phyloP scores from a whole-genome alignment of 2,329 filamentous ascomycete species.

The Scopulariopsis brevicaulis region DNA sequence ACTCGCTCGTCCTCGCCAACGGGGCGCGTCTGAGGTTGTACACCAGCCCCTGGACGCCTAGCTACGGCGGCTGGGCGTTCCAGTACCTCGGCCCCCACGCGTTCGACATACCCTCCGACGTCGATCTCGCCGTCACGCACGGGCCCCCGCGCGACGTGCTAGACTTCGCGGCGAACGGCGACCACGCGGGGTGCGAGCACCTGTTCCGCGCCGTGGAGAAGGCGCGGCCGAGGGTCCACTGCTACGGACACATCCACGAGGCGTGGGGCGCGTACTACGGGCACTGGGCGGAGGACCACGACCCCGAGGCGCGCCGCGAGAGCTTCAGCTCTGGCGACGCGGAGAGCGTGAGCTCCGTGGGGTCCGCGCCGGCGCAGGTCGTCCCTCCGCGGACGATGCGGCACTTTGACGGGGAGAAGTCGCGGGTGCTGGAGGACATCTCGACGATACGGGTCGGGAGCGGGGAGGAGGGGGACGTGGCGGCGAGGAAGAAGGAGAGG shows the following conservation, averaged over 20 bases:
- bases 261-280: constrained; percentile 29
- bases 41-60: constrained; percentile 32
- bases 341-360: not conserved
- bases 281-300: constrained; percentile 23
- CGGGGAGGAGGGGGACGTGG: constrained; percentile 14
- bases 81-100: constrained; percentile 23
- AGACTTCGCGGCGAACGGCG: constrained; percentile 19
- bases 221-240: constrained; percentile 20
- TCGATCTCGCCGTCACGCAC: constrained; percentile 22
- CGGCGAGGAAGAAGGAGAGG: constrained; percentile 19
- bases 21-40: constrained; percentile 28
- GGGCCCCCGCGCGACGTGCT: constrained; percentile 26
- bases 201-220: constrained; percentile 17
- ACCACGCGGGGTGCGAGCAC: constrained; percentile 17
- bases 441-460: not conserved
- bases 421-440: not conserved
- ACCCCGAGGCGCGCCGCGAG: not conserved
- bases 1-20: constrained; percentile 25
- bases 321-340: not conserved
- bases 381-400: not conserved
- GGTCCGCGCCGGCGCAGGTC: not conserved
- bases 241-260: constrained; percentile 22
- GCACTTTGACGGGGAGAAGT: not conserved
- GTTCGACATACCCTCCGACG: constrained; percentile 12
- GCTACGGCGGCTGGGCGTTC: constrained; percentile 23